Base-by-base conservation (phyloP, 2,329 filamentous ascomycete genomes). In the Xylariaceae sp. region DNA sequence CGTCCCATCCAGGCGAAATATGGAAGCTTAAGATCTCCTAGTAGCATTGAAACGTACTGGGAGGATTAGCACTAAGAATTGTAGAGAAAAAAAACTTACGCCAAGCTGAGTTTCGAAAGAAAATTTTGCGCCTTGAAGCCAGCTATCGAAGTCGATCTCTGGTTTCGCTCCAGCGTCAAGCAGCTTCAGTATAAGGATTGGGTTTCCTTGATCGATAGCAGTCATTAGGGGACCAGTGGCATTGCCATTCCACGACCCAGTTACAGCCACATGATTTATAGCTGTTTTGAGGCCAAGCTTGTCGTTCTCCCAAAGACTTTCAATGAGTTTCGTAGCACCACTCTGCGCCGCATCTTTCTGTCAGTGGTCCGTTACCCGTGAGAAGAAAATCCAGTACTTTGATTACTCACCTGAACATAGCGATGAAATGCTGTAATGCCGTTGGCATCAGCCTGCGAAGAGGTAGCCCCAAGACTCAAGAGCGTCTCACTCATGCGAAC, bases 391-490 rank as follows among this genome's bases (percentile, higher is more conserved):
- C n/a, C 11, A n/a, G 14, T 19, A 34, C 8, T 46, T 8, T 6
- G 33, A 45, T 19, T 16, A 60, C 60, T 61, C 29, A 62, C 60
- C 39, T 80, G 75, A 1, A 88, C 80, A 52, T 85, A 84, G 58
- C 84, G 84, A 58, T 91, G 84, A 58, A 96, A 79, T 0, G 83
- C 85, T 1, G 90, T 92, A 26, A 80, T 76, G 3, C 86, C 82
- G 7, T 82, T 75, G 31, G 83, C 69, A 63, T 94, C 90, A 0
- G 87, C 90, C 71, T 95, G 91, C 0, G 88, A 84, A 29, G 82
- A 86, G 1, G 88, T 89, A 1, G 90, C 90, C 1, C 91, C 91
- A 1, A 92, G 80, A 41, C 82, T 79, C 26, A 96, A 74, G 7
- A 96, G 79, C 0, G 84, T 79, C 43, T 80, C 76, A 0, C 83